phyloP scores from a whole-genome alignment of 1,284 basidiomycete species.

The Melampsora larici-populina region DNA sequence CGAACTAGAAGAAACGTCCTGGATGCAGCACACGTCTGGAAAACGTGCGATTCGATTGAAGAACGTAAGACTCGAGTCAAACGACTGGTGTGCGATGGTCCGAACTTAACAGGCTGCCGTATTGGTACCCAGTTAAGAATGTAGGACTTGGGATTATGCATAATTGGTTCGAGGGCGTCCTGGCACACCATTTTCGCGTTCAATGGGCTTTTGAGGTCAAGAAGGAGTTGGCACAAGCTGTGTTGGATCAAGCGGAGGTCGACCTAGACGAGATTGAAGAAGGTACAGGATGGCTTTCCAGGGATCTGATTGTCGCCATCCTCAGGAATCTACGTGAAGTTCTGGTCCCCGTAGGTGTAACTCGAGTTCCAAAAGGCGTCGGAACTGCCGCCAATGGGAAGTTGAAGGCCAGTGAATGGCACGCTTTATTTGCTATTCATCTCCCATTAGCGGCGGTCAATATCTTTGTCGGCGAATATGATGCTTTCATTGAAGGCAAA shows the following conservation, averaged over 20 bases:
- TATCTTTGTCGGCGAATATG: constrained; percentile 6
- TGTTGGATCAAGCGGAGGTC: too few species aligned
- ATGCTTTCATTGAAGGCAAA: not conserved
- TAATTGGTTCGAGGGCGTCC: constrained; percentile 25
- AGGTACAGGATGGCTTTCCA: too few species aligned
- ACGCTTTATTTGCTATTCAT: constrained; percentile 43
- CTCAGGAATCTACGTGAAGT: constrained; percentile 6
- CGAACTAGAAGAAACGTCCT: too few species aligned
- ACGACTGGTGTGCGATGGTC: constrained; percentile 1
- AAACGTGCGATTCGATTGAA: not conserved
- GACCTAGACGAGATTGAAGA: too few species aligned
- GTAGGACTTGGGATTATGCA: constrained; percentile 10
- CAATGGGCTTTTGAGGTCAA: constrained; percentile 1
- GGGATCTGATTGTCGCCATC: too few species aligned
- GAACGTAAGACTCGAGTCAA: not conserved
- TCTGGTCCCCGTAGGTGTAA: constrained; percentile 39
- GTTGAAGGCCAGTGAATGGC: constrained; percentile 44
- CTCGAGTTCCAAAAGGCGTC: constrained; percentile 36
- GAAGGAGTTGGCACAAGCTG: not conserved
- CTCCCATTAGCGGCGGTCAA: constrained; percentile 39
- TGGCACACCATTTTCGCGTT: constrained; percentile 2
- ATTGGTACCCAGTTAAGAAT: constrained; percentile 13
- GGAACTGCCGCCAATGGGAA: constrained; percentile 44
- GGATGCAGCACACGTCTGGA: not conserved
- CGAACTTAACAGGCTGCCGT: constrained; percentile 4